These are phyloP conservation scores for Juglanconis juglandina DNA, from an alignment of 2,329 filamentous ascomycete species.

Conservation along the genomic window DNA sequence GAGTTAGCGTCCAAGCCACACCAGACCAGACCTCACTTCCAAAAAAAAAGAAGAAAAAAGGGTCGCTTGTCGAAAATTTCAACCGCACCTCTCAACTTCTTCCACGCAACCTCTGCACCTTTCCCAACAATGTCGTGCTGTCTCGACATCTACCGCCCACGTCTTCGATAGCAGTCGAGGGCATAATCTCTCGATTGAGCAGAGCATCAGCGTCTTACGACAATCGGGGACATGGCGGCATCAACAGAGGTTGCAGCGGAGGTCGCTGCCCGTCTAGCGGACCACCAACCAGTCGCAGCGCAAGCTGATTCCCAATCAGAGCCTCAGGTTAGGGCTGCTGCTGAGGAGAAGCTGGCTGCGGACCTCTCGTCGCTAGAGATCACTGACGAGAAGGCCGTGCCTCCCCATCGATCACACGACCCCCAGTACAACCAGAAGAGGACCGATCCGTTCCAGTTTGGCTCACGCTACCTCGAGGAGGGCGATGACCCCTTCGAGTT, in stretches of 20 bases:
- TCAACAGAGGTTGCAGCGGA: conserved; percentile 12
- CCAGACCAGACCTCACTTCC: neutral
- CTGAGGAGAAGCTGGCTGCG: conserved; percentile 14
- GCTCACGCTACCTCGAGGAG: conserved; percentile 78
- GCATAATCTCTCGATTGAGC: neutral
- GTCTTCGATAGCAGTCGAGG: conserved; percentile 2
- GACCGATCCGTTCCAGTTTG: conserved; percentile 92
- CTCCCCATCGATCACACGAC: conserved; percentile 67
- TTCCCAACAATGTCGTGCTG: conserved; percentile 12
- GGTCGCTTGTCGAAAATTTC: conserved; percentile 12
- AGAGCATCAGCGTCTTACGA: neutral
- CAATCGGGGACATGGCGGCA: conserved; percentile 8
- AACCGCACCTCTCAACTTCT: neutral
- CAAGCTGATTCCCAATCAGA: conserved; percentile 17
- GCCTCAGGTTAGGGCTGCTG: conserved; percentile 21
- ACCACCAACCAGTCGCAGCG: neutral
- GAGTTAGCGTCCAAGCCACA: neutral
- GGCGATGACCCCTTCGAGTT: conserved; percentile 91
- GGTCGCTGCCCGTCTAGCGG: conserved; percentile 5
- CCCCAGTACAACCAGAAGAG: conserved; percentile 75
- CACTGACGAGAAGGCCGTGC: conserved; percentile 26
- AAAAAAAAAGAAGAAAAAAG: conserved; percentile 1
- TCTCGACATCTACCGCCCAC: neutral
- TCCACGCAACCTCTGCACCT: neutral
- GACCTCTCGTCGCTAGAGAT: conserved; percentile 13